Percentiles rank a stretch among this genome's conserved stretches.
Conservation (phyloP, 2,329 filamentous ascomycete genomes). For the Dryadomyces quercus-mongolicae region DNA sequence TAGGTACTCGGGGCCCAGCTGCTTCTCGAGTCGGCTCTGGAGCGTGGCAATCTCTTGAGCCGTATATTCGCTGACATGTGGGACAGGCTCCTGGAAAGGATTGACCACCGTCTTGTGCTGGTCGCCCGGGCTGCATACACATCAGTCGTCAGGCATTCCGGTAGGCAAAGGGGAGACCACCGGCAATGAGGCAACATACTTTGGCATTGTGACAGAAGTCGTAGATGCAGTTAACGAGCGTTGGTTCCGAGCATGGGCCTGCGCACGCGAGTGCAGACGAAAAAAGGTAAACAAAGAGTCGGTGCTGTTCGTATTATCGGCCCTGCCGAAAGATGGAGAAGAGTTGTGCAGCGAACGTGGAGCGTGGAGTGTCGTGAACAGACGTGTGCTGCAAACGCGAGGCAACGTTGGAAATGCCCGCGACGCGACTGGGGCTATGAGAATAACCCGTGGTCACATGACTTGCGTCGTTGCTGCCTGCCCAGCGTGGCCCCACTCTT, state of each 20-base stretch:
- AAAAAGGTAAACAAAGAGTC: not conserved
- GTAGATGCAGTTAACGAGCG: not conserved
- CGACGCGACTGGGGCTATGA: not conserved
- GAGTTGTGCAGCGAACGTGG: too few species aligned
- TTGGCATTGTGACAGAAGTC: not conserved
- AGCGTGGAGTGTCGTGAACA: too few species aligned
- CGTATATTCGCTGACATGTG: constrained; percentile 67
- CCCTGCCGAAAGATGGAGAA: too few species aligned
- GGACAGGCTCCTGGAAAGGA: constrained; percentile 59
- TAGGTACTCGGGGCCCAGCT: constrained; percentile 92
- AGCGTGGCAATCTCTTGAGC: constrained; percentile 84
- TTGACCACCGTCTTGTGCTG: constrained; percentile 57
- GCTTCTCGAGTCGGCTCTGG: constrained; percentile 76
- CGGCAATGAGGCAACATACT: not conserved
- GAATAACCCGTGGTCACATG: not conserved
- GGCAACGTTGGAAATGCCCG: not conserved
- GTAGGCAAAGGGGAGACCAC: not conserved
- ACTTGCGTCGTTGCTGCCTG: not conserved
- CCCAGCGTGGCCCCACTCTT: too few species aligned
- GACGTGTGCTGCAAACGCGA: too few species aligned
- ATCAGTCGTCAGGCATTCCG: not conserved
- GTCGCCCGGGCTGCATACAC: constrained; percentile 47
- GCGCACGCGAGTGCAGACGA: not conserved
- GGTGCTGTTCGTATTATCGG: too few species aligned
- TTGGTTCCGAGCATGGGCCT: not conserved